These are phyloP conservation scores for Sugiyamaella americana DNA, from an alignment of 805 yeast genomes.

Conservation along the genomic window DNA sequence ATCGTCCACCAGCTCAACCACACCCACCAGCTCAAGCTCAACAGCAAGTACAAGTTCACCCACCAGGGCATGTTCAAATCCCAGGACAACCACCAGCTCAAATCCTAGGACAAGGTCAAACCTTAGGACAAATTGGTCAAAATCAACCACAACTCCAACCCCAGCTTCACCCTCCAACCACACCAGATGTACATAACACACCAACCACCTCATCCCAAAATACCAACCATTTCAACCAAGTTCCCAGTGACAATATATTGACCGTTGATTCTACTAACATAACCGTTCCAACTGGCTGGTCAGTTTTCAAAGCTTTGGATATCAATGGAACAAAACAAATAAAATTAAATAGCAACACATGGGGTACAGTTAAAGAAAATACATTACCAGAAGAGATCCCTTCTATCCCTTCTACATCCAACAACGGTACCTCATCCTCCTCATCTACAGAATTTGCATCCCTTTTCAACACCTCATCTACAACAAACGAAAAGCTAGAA, in stretches of 20 bases:
- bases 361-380: slow-evolving; percentile 9
- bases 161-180: too few relatives aligned
- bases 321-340: slow-evolving; percentile 9
- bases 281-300: slow-evolving; percentile 18
- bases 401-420: too few relatives aligned
- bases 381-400: not conserved
- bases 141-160: slow-evolving; percentile 2
- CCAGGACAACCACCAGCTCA: not conserved
- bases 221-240: too few relatives aligned
- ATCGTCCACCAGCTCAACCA: not conserved
- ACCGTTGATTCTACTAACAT: not conserved
- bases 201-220: too few relatives aligned
- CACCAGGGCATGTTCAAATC: not conserved
- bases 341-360: slow-evolving; percentile 13
- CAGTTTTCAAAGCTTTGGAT: slow-evolving; percentile 11
- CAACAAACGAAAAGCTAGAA: not conserved
- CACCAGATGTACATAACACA: too few relatives aligned
- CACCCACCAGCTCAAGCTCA: not conserved
- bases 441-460: too few relatives aligned
- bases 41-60: slow-evolving; percentile 5
- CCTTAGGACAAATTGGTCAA: not conserved
- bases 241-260: too few relatives aligned
- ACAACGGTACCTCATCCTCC: too few relatives aligned
- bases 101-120: slow-evolving; percentile 1
- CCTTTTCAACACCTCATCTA: too few relatives aligned